Percentiles rank a stretch among this genome's conserved stretches.
Evolutionary conservation across 495 filamentous ascomycete species (phyloP).

Genomic region (Podospora bellae-mahoneyi): DNA sequence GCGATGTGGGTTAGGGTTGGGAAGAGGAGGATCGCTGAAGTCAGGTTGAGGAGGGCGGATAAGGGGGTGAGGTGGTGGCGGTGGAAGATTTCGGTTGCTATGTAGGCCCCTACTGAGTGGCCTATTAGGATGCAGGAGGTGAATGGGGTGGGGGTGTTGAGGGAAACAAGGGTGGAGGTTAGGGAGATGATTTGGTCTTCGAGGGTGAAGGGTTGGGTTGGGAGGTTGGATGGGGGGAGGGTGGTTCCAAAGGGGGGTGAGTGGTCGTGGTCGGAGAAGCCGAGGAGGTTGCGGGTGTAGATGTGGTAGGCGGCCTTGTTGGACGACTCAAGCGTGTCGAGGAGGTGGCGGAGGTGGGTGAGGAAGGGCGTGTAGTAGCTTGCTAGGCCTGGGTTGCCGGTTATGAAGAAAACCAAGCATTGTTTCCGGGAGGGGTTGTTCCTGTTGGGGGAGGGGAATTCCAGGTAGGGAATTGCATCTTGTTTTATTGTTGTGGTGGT

Average conservation of each 20-base stretch:
- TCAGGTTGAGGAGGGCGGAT: slow-evolving; percentile 20
- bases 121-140: slow-evolving; percentile 71
- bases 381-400: slow-evolving; percentile 86
- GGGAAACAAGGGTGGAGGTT: slow-evolving; percentile 36
- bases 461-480: slow-evolving; percentile 13
- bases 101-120: slow-evolving; percentile 78
- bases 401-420: slow-evolving; percentile 60
- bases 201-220: slow-evolving; percentile 46
- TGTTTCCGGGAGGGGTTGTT: slow-evolving; percentile 18
- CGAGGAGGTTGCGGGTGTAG: slow-evolving; percentile 67
- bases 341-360: slow-evolving; percentile 37
- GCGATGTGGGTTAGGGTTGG: slow-evolving; percentile 76
- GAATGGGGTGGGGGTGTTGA: slow-evolving; percentile 25
- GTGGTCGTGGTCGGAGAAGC: slow-evolving; percentile 60
- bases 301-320: slow-evolving; percentile 46
- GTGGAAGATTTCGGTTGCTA: slow-evolving; percentile 68
- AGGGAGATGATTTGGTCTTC: slow-evolving; percentile 59
- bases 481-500: neutral
- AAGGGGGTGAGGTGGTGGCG: slow-evolving; percentile 28
- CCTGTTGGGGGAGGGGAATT: slow-evolving; percentile 17
- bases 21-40: slow-evolving; percentile 66
- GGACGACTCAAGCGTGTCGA: slow-evolving; percentile 29
- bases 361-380: slow-evolving; percentile 75
- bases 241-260: slow-evolving; percentile 35
- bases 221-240: neutral